A percentile compares a stretch with the other conserved stretches of the same genome.
Conservation (phyloP, 2,329 filamentous ascomycete species). For the Epichloe hybrida region DNA sequence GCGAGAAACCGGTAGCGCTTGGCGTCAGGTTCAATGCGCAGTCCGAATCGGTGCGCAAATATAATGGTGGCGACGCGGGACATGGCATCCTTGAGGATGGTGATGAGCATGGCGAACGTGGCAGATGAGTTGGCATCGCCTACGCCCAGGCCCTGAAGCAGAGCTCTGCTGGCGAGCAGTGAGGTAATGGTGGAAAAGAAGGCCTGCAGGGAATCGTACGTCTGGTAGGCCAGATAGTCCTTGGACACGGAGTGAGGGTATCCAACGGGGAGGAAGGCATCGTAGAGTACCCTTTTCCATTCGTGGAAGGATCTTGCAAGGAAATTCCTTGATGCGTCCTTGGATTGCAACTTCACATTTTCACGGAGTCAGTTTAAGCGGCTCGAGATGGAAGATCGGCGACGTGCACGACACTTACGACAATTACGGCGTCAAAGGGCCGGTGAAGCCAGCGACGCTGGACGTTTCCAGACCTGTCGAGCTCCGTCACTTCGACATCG, state of each 20-base stretch:
- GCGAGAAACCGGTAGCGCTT: constrained; percentile 81
- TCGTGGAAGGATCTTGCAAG: constrained; percentile 18
- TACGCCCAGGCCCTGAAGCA: constrained; percentile 69
- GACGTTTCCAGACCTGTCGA: constrained; percentile 24
- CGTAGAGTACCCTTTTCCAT: constrained; percentile 32
- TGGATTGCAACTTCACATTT: constrained; percentile 11
- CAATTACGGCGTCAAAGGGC: constrained; percentile 12
- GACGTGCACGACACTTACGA: constrained; percentile 10
- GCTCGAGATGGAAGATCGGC: not conserved
- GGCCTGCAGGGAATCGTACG: constrained; percentile 65
- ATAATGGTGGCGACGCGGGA: constrained; percentile 73
- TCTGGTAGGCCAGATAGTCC: constrained; percentile 67
- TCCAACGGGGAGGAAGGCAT: constrained; percentile 76
- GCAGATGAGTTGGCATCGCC: constrained; percentile 68
- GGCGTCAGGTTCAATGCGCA: constrained; percentile 76
- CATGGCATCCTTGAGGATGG: constrained; percentile 68
- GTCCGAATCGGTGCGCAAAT: constrained; percentile 72
- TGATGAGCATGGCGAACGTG: constrained; percentile 68
- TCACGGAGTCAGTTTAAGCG: not conserved
- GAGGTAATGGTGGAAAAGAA: constrained; percentile 73
- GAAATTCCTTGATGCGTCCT: constrained; percentile 10
- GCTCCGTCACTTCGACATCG: constrained; percentile 21
- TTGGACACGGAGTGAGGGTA: constrained; percentile 75
- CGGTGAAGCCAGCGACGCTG: constrained; percentile 22
- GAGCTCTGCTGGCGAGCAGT: constrained; percentile 67